phyloP scores from a whole-genome alignment of 345 rosid genomes.

The Salix exigua region DNA sequence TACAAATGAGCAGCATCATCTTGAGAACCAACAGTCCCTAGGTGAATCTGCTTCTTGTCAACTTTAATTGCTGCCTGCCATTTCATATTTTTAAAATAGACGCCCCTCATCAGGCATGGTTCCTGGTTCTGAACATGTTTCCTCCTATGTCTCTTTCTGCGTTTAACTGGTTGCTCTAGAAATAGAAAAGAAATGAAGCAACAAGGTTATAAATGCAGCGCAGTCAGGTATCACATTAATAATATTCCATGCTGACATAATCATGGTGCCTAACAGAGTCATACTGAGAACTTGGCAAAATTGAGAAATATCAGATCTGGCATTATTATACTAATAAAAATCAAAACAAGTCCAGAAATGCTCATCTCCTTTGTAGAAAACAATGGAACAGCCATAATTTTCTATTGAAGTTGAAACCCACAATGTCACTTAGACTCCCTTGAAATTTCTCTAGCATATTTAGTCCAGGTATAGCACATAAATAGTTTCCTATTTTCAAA shows the following conservation, averaged over 20 bases:
- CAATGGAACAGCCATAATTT: too few relatives aligned
- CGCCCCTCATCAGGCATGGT: conserved; percentile 95
- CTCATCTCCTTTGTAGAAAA: not conserved
- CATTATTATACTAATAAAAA: not conserved
- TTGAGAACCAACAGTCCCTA: conserved; percentile 91
- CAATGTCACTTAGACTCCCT: not conserved
- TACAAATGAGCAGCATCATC: conserved; percentile 92
- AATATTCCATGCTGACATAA: not conserved
- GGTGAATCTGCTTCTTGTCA: conserved; percentile 91
- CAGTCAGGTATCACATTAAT: not conserved
- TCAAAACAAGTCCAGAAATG: not conserved
- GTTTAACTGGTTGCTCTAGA: conserved; percentile 75
- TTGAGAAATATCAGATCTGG: not conserved
- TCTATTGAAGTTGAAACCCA: too few relatives aligned
- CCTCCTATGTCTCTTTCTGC: conserved; percentile 86
- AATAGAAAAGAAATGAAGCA: conserved; percentile 12
- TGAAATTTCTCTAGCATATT: not conserved
- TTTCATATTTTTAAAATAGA: conserved; percentile 95
- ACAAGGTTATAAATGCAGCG: conserved; percentile 1
- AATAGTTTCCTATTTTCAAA: not conserved
- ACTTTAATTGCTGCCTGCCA: conserved; percentile 99
- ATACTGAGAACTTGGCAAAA: not conserved
- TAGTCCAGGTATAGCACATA: not conserved
- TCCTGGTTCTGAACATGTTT: conserved; percentile 84
- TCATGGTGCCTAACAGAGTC: conserved; percentile 4